Evolutionary conservation across 2,329 filamentous ascomycete genomes (phyloP), one percentile per base, ranked within the genome.

Genomic region (Sclerotinia subarctica): DNA sequence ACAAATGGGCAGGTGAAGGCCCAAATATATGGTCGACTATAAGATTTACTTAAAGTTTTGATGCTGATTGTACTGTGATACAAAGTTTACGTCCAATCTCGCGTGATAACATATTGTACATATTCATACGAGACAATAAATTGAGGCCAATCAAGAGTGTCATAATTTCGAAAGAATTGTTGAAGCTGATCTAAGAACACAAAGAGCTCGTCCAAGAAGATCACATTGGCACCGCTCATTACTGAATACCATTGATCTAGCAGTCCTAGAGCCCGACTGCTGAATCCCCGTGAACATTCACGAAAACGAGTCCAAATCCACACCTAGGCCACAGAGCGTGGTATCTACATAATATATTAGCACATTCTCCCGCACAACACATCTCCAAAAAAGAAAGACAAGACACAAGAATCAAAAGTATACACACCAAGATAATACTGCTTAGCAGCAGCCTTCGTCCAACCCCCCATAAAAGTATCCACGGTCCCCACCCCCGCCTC

Each of bases 381-480:
- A 24, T 11, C n/a, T 21, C 51, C 5, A 29, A 29, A 29, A 29
- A 29, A 29, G 5, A 29, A 29, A 29, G 29, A 29, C 2, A 29
- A 29, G 35, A 38, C 15, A 38, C 10, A 26, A 32, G n/a, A 38
- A 29, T 35, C 68, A 70, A 49, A 53, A 10, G 5, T 58, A 42
- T 46, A 67, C 69, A 51, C 29, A 74, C 72, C 70, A 42, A 74
- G 67, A 66, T 64, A 59, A 62, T 74, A 74, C 46, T 75, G 73
- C 46, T 75, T 75, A 10, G 71, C 73, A 64, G 47, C 69, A 32
- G 73, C 73, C 5, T 64, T 65, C 8, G 66, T 74, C 72, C 72
- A 75, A 10, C 72, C 73, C 3, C 72, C 73, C 72, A 74, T 74
- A 54, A 75, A 73, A 2, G 59, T 73, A 13, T 60, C 70, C 15